Evolutionary conservation across 2,329 filamentous ascomycete genomes (phyloP), one percentile per base, ranked within the genome.

Genomic region (Penicillium aurantiogriseum): DNA sequence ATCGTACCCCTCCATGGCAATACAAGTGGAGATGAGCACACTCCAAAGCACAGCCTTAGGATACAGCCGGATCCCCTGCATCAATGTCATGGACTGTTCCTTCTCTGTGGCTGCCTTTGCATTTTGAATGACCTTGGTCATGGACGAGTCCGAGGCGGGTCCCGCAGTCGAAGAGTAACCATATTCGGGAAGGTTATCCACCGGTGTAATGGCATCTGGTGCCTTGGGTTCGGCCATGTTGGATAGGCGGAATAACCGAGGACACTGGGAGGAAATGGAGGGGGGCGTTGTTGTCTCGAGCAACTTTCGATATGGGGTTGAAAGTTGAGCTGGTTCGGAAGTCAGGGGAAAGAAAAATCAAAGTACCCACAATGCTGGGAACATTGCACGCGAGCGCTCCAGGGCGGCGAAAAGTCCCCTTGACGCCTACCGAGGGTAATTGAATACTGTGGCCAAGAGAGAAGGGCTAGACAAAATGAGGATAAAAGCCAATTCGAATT

Each of bases 1-100:
- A 70, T 96, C 91, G 77, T 92, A 95, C 35, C 90, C 91, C 74
- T 96, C 91, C 92, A 96, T 96, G 67, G 85, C 86, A 69, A 96
- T 94, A 71, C 89, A 92, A 0, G 90, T 93, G n/a, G 89, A 93
- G 74, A 96, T 92, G 58, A 95, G 79, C 50, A 96, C 69, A 66
- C 87, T 91, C 90, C 91, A 96, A 23, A 79, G 83, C 56, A 95
- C 87, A 23, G 92, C 92, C 78, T 95, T 93, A 57, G 91, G 91
- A 71, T 96, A 96, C 27, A 94, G 81, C 69, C 81, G 85, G 73
- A 96, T 81, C 61, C 90, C 91, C 77, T 96, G 85, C 71, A 83
- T 70, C 57, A 96, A 78, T 46, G 83, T 88, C 88, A 91, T 91
- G 15, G 78, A 81, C 65, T 85, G 87, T 58, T 79, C 77, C 64